Base-by-base conservation (phyloP, 73 alveolate species). In the Paramecium caudatum region DNA sequence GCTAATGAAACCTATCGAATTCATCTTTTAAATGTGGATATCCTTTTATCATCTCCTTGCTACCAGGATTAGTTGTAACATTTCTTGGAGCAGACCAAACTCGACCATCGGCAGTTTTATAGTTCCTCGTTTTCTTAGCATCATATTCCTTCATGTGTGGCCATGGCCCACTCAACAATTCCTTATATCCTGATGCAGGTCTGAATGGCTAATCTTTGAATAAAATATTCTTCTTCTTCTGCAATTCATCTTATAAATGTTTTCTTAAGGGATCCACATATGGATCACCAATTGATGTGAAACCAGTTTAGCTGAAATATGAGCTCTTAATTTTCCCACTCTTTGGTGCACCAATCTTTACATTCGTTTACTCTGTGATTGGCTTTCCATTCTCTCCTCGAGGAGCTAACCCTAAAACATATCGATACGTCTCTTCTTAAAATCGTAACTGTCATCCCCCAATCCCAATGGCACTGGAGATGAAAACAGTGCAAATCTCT, bases 401-500 rank as follows among this genome's bases (percentile, higher is more conserved):
- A 74, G 88, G 88, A 7, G 68, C 88, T 74, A 43, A 7, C 8
- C 17, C 19, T 33, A 13, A n/a, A 74, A 9, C 16, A 13, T 13
- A 36, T 37, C 10, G 16, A 17, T 41, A 74, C 88, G 88, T 74
- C 69, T 74, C 61, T 74, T 74, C 43, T 74, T 74, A 34, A 41
- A 45, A 74, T 74, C 88, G 69, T 74, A 74, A 41, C 69, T 41
- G 46, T 74, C 65, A 17, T 74, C 88, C 4, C 88, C 88, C 19
- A 74, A 74, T 39, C 88, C 88, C 7, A 74, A 27, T 15, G 88
- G 88, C 4, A 74, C 88, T 16, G 88, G 88, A 19, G 88, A 74
- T n/a, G 88, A 74, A 45, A 74, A 74, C 19, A 74, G 43, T 5
- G 88, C 88, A 74, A 74, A 74, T 74, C 88, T 74, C 23, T 74